Evolutionary conservation across 371 early-diverging fungal genomes (phyloP).

Genomic region (Fennellomyces sp.): DNA sequence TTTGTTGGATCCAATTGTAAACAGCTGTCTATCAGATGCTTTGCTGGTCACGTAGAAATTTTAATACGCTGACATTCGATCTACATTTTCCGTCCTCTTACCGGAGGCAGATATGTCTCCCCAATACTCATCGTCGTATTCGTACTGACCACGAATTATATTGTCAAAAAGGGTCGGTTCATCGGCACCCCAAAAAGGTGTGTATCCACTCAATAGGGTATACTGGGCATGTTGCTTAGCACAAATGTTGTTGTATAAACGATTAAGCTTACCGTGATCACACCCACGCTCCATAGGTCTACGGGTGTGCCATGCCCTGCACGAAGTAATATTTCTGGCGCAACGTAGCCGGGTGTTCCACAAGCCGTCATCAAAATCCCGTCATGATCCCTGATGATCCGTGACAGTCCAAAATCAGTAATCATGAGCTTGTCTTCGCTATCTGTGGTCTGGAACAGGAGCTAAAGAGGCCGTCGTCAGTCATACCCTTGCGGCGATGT

Average conservation of each 20-base stretch:
- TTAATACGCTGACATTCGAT: not conserved
- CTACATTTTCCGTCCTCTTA: constrained; percentile 9
- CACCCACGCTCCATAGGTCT: constrained; percentile 94
- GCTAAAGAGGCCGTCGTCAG: constrained; percentile 20
- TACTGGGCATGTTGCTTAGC: constrained; percentile 35
- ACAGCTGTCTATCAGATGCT: constrained; percentile 75
- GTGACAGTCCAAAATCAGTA: constrained; percentile 84
- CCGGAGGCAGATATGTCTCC: constrained; percentile 72
- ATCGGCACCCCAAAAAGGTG: constrained; percentile 83
- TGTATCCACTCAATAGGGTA: constrained; percentile 84
- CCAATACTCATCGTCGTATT: constrained; percentile 84
- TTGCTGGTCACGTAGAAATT: constrained; percentile 53
- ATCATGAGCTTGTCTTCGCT: constrained; percentile 65
- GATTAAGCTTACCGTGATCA: constrained; percentile 63
- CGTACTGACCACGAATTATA: constrained; percentile 71
- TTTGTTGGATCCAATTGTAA: constrained; percentile 73
- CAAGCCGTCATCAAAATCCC: constrained; percentile 77
- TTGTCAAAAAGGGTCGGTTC: constrained; percentile 19
- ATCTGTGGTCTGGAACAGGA: constrained; percentile 58
- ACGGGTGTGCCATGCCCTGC: constrained; percentile 70
- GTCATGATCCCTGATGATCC: constrained; percentile 69
- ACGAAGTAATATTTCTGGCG: constrained; percentile 81
- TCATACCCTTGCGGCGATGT: not conserved
- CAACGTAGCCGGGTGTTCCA: constrained; percentile 90
- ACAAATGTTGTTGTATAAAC: not conserved